Base-by-base conservation (phyloP, 2,329 filamentous ascomycete species). In the Aspergillus melleus region DNA sequence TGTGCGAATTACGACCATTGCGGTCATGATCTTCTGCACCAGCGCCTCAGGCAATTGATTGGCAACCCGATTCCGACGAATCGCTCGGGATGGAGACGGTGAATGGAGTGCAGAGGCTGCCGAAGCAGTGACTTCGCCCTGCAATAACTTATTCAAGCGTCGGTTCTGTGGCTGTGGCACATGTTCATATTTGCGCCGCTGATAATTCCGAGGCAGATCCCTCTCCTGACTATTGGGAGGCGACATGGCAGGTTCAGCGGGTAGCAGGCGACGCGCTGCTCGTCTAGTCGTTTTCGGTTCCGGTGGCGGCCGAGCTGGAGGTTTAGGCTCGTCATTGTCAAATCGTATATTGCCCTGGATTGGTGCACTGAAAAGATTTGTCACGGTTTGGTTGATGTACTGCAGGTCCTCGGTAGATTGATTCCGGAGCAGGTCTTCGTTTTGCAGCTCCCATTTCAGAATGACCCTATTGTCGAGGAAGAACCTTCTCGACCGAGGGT, bases 1-100 rank as follows among this genome's bases (percentile, higher is more conserved):
- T 0, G 76, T 72, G 26, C 79, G 76, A 22, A 82, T 72, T 10
- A 77, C 78, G 29, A 78, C 73, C 22, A 82, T 77, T 10, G 79
- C 76, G 39, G 74, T 69, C 59, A 76, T 74, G 30, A 82, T 65
- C 32, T 71, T 77, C 22, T 75, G 72, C 19, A 70, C 59, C 8
- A 75, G 56, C 6, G 66, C 60, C 3, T 65, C 63, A 6, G 75
- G 62, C 14, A 78, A 44, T n/a, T 66, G 54, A 14, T 60, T 64
- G 11, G 62, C 26, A 54, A 64, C 47, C 10, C 69, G 68, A 36
- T 63, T 67, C 3, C 72, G 68, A 24, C 72, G 69, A 29, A 60
- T 30, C 5, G 65, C 64, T 32, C 58, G 44, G 4, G 19, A 47
- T 20, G 19, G 36, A 36, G 58, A 16, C 16, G 63, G 54, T 11